Conservation (phyloP, 345 rosid species). For the Salix purpurea region DNA sequence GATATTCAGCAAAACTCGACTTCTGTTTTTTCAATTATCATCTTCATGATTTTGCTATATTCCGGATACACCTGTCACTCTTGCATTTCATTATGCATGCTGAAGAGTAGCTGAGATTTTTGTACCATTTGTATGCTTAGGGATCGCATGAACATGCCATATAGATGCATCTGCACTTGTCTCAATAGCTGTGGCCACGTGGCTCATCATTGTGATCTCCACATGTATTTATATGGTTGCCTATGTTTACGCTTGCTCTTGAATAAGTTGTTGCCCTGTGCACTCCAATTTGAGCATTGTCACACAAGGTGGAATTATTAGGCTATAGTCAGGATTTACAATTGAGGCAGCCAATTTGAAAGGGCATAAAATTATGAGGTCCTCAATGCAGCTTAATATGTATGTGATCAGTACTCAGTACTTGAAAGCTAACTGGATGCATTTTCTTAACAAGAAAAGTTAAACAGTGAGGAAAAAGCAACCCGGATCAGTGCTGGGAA, state of each 20-base stretch:
- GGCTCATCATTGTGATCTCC: background rate
- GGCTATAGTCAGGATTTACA: background rate
- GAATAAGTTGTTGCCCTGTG: background rate
- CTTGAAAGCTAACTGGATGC: background rate
- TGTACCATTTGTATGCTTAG: background rate
- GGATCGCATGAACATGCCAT: background rate
- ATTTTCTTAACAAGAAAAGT: background rate
- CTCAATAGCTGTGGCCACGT: background rate
- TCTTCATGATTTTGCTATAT: background rate
- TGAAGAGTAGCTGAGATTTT: background rate
- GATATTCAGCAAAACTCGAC: slow-evolving; percentile 1
- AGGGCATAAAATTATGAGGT: background rate
- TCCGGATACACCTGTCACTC: background rate
- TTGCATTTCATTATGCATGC: background rate
- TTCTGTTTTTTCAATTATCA: background rate
- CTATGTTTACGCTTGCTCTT: background rate
- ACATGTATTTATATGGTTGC: background rate
- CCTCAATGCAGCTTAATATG: background rate
- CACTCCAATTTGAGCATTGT: background rate
- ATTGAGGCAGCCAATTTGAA: background rate
- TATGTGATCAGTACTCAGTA: background rate
- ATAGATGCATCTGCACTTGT: background rate
- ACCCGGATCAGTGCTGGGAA: background rate
- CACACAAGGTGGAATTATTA: background rate
- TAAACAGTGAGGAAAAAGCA: background rate